Evolutionary conservation across 257 asterid species (phyloP).

Genomic region (Nicotiana attenuata): DNA sequence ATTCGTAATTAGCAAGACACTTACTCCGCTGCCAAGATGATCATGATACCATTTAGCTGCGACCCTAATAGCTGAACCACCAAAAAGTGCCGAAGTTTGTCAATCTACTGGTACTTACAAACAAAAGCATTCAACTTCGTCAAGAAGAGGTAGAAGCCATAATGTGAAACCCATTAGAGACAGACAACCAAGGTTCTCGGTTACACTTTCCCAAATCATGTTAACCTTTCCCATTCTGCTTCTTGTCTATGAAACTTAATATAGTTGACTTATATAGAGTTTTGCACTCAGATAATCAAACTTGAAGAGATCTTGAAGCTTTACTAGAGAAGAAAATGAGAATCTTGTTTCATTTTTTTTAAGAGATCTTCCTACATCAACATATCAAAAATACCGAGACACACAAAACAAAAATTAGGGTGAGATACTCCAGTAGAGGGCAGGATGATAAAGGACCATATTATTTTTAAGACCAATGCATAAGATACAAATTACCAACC

Average conservation of each 20-base stretch:
- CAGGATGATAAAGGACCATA: no score
- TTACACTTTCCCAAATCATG: not conserved
- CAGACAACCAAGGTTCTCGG: not conserved
- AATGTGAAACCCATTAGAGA: not conserved
- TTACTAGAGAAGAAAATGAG: not conserved
- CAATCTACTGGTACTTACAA: not conserved
- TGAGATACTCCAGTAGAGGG: no score
- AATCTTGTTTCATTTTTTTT: no score
- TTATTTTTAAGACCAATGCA: no score
- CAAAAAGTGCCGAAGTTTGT: constrained; percentile 9
- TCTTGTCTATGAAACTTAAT: not conserved
- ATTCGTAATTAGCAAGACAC: constrained; percentile 75
- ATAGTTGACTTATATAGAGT: not conserved
- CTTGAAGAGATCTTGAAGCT: not conserved
- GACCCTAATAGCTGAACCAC: constrained; percentile 75
- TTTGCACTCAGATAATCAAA: constrained; percentile 1
- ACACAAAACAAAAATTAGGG: no score
- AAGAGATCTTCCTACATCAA: no score
- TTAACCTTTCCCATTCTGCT: not conserved
- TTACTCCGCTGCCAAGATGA: constrained; percentile 62
- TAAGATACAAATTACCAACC: no score
- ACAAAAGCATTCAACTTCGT: not conserved
- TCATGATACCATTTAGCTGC: constrained; percentile 94
- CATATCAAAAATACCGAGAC: no score
- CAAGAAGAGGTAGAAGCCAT: not conserved